These are phyloP conservation scores for Angomonas deanei DNA, from an alignment of 208 protist species.

Conservation along the genomic window DNA sequence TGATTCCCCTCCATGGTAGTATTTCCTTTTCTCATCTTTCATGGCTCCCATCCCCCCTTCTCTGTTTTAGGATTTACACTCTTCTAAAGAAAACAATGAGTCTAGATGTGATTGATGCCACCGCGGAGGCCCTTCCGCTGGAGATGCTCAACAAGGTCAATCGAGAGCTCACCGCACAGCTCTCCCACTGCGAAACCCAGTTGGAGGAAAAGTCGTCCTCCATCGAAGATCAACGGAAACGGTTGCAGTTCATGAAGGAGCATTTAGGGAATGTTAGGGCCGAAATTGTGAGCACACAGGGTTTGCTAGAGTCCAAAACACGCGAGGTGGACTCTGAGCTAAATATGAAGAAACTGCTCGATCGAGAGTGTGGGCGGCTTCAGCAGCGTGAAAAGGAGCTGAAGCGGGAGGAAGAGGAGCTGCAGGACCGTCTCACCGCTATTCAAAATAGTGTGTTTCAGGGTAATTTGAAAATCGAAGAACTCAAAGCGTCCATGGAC, in stretches of 20 bases:
- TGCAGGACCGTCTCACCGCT: constrained; percentile 58
- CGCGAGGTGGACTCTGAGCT: constrained; percentile 91
- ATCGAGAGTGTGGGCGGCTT: constrained; percentile 80
- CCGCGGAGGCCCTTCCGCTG: constrained; percentile 73
- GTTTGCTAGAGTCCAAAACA: constrained; percentile 78
- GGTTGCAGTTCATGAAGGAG: constrained; percentile 85
- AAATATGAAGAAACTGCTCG: constrained; percentile 84
- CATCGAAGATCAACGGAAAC: constrained; percentile 75
- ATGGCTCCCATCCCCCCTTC: neutral
- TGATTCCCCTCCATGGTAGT: too few species aligned
- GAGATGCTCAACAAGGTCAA: constrained; percentile 83
- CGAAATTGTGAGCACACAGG: constrained; percentile 88
- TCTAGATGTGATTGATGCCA: constrained; percentile 72
- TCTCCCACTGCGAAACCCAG: constrained; percentile 63
- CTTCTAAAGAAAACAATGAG: constrained; percentile 16
- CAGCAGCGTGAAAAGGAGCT: constrained; percentile 47
- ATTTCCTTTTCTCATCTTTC: neutral
- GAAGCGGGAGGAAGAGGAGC: constrained; percentile 34
- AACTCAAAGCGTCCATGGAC: constrained; percentile 85
- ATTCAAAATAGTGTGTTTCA: constrained; percentile 87
- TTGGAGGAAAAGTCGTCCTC: constrained; percentile 40
- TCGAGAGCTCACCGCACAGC: constrained; percentile 77
- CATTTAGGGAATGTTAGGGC: constrained; percentile 88
- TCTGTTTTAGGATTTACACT: neutral
- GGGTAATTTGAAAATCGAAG: constrained; percentile 89